Conservation (phyloP, 768 basidiomycete species). For the Leccinum olivaceopallidum region DNA sequence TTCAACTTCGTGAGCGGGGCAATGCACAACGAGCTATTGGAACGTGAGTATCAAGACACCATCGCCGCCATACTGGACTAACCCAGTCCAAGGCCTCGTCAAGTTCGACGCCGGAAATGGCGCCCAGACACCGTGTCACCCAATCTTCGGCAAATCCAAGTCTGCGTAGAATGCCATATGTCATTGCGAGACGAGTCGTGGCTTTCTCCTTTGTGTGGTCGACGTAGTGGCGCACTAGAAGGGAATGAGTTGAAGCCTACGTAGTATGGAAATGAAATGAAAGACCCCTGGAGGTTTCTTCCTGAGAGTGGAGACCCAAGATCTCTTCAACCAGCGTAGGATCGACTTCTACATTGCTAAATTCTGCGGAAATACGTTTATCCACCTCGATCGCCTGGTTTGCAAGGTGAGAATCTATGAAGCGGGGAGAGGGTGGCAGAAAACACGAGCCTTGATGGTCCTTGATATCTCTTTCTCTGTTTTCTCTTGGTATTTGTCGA, state of each 20-base stretch:
- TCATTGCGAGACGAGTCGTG: conserved; percentile 68
- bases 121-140: conserved; percentile 69
- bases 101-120: conserved; percentile 66
- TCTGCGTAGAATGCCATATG: conserved; percentile 77
- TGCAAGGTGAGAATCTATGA: conserved; percentile 1
- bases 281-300: conserved; percentile 34
- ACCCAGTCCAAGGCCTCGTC: conserved; percentile 95
- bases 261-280: not conserved
- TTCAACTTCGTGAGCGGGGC: conserved; percentile 57
- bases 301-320: conserved; percentile 49
- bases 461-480: conserved; percentile 82
- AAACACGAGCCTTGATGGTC: conserved; percentile 59
- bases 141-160: conserved; percentile 72
- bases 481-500: conserved; percentile 85
- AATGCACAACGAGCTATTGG: conserved; percentile 63
- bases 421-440: not conserved
- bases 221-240: conserved; percentile 13
- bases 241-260: conserved; percentile 3
- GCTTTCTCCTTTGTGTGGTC: conserved; percentile 73
- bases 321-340: conserved; percentile 56
- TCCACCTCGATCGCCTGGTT: conserved; percentile 75
- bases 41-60: conserved; percentile 9
- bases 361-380: conserved; percentile 63
- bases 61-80: conserved; percentile 22
- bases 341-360: conserved; percentile 66